A percentile compares a stretch with the other conserved stretches of the same genome.
Conservation (phyloP, 2,329 filamentous ascomycete genomes). For the Xylariaceae sp. region DNA sequence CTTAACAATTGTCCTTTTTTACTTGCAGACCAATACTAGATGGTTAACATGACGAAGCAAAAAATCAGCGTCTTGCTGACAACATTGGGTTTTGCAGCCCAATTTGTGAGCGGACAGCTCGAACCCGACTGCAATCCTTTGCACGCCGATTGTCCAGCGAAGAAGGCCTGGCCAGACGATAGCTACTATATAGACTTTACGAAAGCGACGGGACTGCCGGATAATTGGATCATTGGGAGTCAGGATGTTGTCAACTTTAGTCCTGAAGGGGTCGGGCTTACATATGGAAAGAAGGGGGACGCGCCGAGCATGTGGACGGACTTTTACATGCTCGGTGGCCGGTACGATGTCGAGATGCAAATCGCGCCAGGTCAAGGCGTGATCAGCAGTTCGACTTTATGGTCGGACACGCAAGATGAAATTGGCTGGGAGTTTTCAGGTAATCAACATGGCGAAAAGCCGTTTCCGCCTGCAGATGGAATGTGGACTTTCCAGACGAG, state of each 20-base stretch:
- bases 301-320: constrained; percentile 31
- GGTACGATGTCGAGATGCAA: constrained; percentile 32
- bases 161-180: constrained; percentile 24
- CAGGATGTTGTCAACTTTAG: constrained; percentile 27
- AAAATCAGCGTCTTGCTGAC: constrained; percentile 23
- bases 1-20: constrained; percentile 4
- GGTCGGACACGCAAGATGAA: constrained; percentile 31
- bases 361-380: constrained; percentile 30
- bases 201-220: constrained; percentile 22
- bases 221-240: constrained; percentile 27
- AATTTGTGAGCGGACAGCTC: constrained; percentile 25
- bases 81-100: constrained; percentile 22
- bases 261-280: constrained; percentile 28
- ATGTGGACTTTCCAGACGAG: constrained; percentile 27
- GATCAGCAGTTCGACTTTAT: constrained; percentile 27
- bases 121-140: constrained; percentile 31
- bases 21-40: constrained; percentile 17
- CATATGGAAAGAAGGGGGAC: constrained; percentile 27
- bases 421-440: constrained; percentile 33
- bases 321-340: constrained; percentile 31
- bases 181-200: constrained; percentile 32
- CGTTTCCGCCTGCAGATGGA: constrained; percentile 29
- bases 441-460: constrained; percentile 29
- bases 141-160: constrained; percentile 24
- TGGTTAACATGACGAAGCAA: constrained; percentile 25